Evolutionary conservation across 495 filamentous ascomycete genomes (phyloP).

Genomic region (Daldinia childiae): DNA sequence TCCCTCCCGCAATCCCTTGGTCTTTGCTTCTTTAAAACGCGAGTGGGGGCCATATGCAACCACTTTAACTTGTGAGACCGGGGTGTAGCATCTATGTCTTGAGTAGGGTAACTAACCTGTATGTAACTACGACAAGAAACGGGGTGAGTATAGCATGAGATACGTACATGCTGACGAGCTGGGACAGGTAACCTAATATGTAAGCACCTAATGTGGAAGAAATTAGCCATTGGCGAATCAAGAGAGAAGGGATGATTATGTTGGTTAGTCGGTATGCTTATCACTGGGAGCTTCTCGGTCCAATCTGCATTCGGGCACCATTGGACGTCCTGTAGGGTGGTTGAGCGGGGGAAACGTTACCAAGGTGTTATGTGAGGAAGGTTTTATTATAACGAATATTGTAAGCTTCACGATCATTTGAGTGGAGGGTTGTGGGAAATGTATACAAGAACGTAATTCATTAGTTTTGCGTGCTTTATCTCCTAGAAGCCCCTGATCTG

Average conservation of each 20-base stretch:
- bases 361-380: no score
- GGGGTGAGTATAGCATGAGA: no score
- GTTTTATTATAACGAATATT: neutral
- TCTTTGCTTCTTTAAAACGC: neutral
- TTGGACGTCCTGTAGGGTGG: neutral
- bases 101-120: neutral
- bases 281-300: neutral
- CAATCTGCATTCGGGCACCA: neutral
- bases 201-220: slow-evolving; percentile 1
- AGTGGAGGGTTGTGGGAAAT: neutral
- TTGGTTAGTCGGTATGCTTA: neutral
- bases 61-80: slow-evolving; percentile 31
- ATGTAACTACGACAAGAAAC: no score
- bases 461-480: slow-evolving; percentile 19
- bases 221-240: slow-evolving; percentile 39
- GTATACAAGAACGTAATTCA: slow-evolving; percentile 26
- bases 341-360: neutral
- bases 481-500: slow-evolving; percentile 13
- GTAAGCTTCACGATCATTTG: neutral
- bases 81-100: neutral
- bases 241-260: neutral
- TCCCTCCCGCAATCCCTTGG: slow-evolving; percentile 11
- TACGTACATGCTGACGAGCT: neutral
- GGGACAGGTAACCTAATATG: neutral
- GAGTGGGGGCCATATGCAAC: slow-evolving; percentile 32